A percentile compares a stretch with the other conserved stretches of the same genome.
These are phyloP conservation scores for Amanita pseudoporphyria DNA, from an alignment of 768 basidiomycete species.

Conservation along the genomic window DNA sequence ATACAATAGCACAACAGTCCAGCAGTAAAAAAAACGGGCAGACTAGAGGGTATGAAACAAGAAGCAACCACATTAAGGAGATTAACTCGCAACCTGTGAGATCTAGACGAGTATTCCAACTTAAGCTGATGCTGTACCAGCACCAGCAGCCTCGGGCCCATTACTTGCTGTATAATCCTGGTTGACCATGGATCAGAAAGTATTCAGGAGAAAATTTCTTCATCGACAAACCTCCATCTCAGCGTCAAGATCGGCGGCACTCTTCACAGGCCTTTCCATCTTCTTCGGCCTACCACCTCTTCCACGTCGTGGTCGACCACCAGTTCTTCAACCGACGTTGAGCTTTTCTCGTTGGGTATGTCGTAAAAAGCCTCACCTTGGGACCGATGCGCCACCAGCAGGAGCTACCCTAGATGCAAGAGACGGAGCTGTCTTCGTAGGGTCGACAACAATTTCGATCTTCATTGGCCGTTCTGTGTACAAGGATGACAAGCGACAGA, in stretches of 20 bases:
- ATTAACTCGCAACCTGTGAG: conserved; percentile 9
- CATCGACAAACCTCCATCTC: conserved; percentile 80
- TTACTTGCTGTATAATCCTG: conserved; percentile 66
- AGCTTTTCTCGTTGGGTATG: conserved; percentile 17
- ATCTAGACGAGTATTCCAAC: conserved; percentile 7
- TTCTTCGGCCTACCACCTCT: conserved; percentile 35
- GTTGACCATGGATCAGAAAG: background rate
- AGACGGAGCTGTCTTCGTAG: conserved; percentile 45
- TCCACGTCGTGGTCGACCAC: conserved; percentile 31
- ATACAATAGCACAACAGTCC: conserved; percentile 9
- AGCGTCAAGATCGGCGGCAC: conserved; percentile 86
- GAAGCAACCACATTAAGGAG: conserved; percentile 10
- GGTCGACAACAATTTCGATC: conserved; percentile 95
- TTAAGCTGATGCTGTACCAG: conserved; percentile 16
- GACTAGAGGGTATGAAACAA: conserved; percentile 10
- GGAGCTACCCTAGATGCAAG: conserved; percentile 84
- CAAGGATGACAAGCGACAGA: conserved; percentile 17
- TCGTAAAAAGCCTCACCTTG: conserved; percentile 21
- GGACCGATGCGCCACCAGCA: conserved; percentile 31
- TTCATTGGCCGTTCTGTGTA: conserved; percentile 92
- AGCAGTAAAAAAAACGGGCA: conserved; percentile 5
- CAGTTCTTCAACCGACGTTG: conserved; percentile 6
- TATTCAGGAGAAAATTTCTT: background rate
- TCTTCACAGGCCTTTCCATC: conserved; percentile 62
- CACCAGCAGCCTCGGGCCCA: conserved; percentile 18